Base-by-base conservation (phyloP, 1,139 yeast species). In the Suhomyces taliae region DNA sequence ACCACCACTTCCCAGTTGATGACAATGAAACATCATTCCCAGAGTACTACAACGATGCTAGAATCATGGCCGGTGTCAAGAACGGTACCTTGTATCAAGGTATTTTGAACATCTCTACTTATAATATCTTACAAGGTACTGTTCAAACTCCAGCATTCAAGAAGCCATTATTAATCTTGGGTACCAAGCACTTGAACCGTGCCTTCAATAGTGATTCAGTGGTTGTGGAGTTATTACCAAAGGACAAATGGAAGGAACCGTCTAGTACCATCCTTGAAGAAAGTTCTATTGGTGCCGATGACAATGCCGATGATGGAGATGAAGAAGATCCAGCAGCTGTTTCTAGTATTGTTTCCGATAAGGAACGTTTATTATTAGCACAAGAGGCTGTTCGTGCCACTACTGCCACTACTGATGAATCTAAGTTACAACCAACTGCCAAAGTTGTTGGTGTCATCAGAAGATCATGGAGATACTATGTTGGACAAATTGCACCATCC, bases 391-490 rank as follows among this genome's bases (percentile, higher is more conserved):
- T 81, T 39, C 90, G 83, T 58, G 81, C 78, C 36, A 70, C 73
- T 7, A 55, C 67, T 7, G 56, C 65, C 8, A 19, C 66, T 1
- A 72, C 66, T 14, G 70, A 70, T 4, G 72, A 75, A 12, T 62
- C 61, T 39, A 79, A 78, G 54, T 69, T 87, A 37, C 91, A 87
- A 59, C 98, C 98, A 27, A 91, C 99, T 0, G 99, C 96, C 3
- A 82, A 82, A 56, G 86, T 95, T 43, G 98, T 95, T 26, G 96
- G 96, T 35, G 79, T 95, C 33, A 74, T 85, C 43, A 86, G 90
- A 68, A 82, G 99, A 65, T 89, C 95, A 49, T 95, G 99, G 99
- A 81, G 99, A 65, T 85, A 86, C 57, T 95, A 91, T 60, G 99
- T 93, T 42, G 99, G 99, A 14, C 98, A 91, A 65, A 79, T 95